Conservation (phyloP, 2,329 filamentous ascomycete genomes). For the Alternaria sp. region DNA sequence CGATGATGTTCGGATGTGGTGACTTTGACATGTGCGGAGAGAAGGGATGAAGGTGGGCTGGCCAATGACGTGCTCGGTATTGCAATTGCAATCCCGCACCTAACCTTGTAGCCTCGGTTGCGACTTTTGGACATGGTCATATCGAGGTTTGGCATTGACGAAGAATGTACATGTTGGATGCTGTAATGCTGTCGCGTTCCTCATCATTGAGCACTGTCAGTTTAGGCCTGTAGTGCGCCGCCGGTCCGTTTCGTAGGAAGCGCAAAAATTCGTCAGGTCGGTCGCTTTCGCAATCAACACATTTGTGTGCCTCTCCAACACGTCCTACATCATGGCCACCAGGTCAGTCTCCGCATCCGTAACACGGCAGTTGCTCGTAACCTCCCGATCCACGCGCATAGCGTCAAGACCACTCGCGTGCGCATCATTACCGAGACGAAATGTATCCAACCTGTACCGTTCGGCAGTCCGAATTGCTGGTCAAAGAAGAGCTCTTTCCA, state of each 20-base stretch:
- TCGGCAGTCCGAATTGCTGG: conserved; percentile 50
- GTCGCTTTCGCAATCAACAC: conserved; percentile 1
- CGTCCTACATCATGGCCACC: conserved; percentile 42
- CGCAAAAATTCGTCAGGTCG: conserved; percentile 1
- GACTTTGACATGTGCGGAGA: conserved; percentile 2
- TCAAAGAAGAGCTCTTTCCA: conserved; percentile 50
- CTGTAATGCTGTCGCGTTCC: conserved; percentile 18
- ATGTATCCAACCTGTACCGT: conserved; percentile 33
- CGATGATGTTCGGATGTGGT: conserved; percentile 1
- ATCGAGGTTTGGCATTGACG: conserved; percentile 25
- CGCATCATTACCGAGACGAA: conserved; percentile 27
- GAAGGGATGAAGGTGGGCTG: background rate
- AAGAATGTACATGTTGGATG: conserved; percentile 14
- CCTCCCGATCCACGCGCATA: conserved; percentile 31
- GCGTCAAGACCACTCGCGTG: conserved; percentile 32
- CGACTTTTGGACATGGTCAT: conserved; percentile 39
- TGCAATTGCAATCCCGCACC: conserved; percentile 33
- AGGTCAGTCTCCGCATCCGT: conserved; percentile 40
- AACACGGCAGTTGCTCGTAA: conserved; percentile 38
- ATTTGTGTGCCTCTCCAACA: conserved; percentile 14
- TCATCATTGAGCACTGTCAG: conserved; percentile 16
- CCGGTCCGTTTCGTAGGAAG: conserved; percentile 1
- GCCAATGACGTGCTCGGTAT: conserved; percentile 37
- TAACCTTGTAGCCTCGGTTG: conserved; percentile 40
- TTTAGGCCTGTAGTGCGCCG: conserved; percentile 6